Conservation (phyloP, 768 basidiomycete species). For the Macrolepiota fuliginosa region DNA sequence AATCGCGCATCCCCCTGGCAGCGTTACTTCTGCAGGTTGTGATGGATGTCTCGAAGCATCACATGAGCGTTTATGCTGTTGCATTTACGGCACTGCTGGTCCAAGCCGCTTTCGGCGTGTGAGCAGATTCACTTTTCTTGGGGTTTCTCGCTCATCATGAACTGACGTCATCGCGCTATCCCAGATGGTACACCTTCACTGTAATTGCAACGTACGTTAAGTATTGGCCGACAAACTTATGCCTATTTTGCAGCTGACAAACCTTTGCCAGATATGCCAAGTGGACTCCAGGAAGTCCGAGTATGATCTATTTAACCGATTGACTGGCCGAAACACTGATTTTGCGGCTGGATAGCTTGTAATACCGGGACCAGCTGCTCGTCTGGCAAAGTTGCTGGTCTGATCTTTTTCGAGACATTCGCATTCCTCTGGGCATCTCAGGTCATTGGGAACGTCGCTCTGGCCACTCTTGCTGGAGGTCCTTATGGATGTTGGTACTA, state of each 20-base stretch:
- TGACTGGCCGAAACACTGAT: background rate
- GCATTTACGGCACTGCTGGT: slow-evolving; percentile 68
- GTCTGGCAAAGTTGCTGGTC: slow-evolving; percentile 70
- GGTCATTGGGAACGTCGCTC: slow-evolving; percentile 74
- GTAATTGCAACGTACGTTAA: slow-evolving; percentile 61
- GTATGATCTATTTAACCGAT: slow-evolving; percentile 33
- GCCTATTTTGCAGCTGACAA: background rate
- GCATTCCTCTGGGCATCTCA: slow-evolving; percentile 87
- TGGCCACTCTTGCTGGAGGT: slow-evolving; percentile 81
- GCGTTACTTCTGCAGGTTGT: slow-evolving; percentile 77
- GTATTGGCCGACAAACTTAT: background rate
- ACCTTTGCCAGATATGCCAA: slow-evolving; percentile 45
- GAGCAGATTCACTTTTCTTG: slow-evolving; percentile 22
- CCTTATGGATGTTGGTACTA: slow-evolving; percentile 82
- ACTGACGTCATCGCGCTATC: slow-evolving; percentile 5
- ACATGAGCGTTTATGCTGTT: slow-evolving; percentile 77
- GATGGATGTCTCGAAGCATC: slow-evolving; percentile 84
- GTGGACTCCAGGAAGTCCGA: slow-evolving; percentile 75
- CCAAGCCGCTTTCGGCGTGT: slow-evolving; percentile 71
- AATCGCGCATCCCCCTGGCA: slow-evolving; percentile 74
- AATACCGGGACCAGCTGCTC: slow-evolving; percentile 47
- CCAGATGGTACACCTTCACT: slow-evolving; percentile 77
- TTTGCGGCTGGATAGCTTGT: slow-evolving; percentile 39
- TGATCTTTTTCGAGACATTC: slow-evolving; percentile 77
- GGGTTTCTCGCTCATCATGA: background rate